Conservation (phyloP, 2,329 filamentous ascomycete genomes). For the Colletotrichum spaethianum region DNA sequence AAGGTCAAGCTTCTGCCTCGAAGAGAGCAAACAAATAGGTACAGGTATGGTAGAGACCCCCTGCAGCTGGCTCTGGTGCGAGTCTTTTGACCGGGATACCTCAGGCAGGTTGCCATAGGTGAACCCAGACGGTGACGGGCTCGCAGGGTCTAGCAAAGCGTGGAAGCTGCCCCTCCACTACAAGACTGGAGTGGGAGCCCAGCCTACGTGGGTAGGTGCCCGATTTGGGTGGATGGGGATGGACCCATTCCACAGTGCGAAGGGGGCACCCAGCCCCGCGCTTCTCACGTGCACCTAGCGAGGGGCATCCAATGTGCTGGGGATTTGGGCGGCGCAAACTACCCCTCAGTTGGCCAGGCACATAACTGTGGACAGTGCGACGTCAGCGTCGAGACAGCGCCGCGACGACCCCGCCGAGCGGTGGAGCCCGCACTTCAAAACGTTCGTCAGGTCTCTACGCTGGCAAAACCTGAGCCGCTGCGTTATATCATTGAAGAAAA, state of each 20-base stretch:
- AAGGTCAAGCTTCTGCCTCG: neutral
- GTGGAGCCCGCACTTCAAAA: conserved; percentile 25
- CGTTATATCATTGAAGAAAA: conserved; percentile 11
- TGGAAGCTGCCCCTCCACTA: conserved; percentile 8
- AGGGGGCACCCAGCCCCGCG: neutral
- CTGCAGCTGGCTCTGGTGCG: conserved; percentile 2
- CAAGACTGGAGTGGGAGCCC: neutral
- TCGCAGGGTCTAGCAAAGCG: conserved; percentile 14
- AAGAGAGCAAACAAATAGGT: too few species aligned
- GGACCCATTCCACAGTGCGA: conserved; percentile 6
- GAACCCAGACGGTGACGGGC: conserved; percentile 5
- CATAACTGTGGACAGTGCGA: conserved; percentile 24
- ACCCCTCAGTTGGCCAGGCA: conserved; percentile 28
- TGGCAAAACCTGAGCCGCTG: conserved; percentile 18
- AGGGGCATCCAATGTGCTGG: neutral
- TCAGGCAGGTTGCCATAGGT: conserved; percentile 34
- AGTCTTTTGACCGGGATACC: conserved; percentile 20
- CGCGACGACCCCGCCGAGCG: conserved; percentile 14
- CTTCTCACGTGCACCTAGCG: conserved; percentile 12
- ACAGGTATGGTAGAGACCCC: neutral
- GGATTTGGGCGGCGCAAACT: conserved; percentile 4
- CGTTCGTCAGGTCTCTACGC: conserved; percentile 25
- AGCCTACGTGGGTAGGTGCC: conserved; percentile 10
- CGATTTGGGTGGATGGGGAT: conserved; percentile 22
- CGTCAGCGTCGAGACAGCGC: conserved; percentile 12